phyloP scores from a whole-genome alignment of 106 monocot species.

The Dioscorea zingiberensis region DNA sequence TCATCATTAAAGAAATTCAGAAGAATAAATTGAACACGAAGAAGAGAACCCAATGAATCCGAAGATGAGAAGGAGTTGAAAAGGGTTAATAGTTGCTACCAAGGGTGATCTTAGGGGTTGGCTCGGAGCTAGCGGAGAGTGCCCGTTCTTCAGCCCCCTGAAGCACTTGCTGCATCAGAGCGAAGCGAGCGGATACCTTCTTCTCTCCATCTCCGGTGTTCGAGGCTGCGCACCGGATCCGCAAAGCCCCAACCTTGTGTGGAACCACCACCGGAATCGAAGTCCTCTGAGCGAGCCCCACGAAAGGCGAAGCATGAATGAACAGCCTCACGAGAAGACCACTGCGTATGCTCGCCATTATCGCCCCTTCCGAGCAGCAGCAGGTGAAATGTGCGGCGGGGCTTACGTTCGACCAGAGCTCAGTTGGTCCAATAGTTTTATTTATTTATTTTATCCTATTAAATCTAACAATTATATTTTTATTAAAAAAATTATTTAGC shows the following conservation, averaged over 20 bases:
- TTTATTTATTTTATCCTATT: no score
- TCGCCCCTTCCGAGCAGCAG: background rate
- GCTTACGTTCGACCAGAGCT: no score
- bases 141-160: constrained; percentile 48
- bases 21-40: no score
- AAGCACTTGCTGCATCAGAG: constrained; percentile 46
- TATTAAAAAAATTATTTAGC: no score
- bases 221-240: constrained; percentile 28
- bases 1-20: no score
- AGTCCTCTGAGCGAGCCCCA: constrained; percentile 4
- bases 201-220: constrained; percentile 24
- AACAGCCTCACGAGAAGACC: constrained; percentile 8
- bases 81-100: no score
- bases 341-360: constrained; percentile 24
- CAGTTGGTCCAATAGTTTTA: no score
- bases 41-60: background rate
- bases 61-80: background rate
- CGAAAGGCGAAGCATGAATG: constrained; percentile 8
- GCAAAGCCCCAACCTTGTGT: background rate
- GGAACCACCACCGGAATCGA: background rate
- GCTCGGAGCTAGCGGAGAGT: constrained; percentile 25
- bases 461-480: no score
- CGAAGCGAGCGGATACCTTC: constrained; percentile 38
- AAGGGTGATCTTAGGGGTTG: constrained; percentile 47
- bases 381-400: no score